Base-by-base conservation (phyloP, 495 filamentous ascomycete genomes). In the Lepidopterella palustris region DNA sequence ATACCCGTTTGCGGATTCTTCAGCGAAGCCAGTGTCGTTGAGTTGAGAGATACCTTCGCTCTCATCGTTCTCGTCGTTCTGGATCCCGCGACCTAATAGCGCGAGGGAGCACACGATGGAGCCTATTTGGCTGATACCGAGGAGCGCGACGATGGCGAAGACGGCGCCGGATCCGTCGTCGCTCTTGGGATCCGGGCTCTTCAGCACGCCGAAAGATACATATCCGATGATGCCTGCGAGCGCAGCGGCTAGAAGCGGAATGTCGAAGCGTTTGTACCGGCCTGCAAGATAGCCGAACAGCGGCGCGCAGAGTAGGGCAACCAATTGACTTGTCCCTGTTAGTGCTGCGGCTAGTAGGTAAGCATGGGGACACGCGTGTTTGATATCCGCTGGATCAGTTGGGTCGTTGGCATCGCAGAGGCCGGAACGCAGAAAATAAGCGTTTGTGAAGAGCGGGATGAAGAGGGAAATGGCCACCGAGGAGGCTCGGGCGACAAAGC, bases 381-480 rank as follows among this genome's bases (percentile, higher is more conserved):
- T 95, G 57, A 93, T 82, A 55, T 90, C 87, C 0, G 74, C 72
- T 6, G 77, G 66, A 29, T 72, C 68, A 18, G 72, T 68, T 0
- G 79, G 80, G 0, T 76, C 80, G 6, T 62, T 57, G 1, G 78
- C 78, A 49, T 80, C 73, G 74, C 93, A 98, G 49, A 86, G 82
- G 5, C 90, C 91, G 50, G 86, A 84, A n/a, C 70, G 73, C 48
- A 90, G 85, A 72, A 92, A 98, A 71, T 90, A 96, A 39, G 85
- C 79, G 67, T 99, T 97, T 58, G 96, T 83, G 61, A 84, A 92
- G 4, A 99, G 79, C 4, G 93, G 95, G 51, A 99, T 85, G 75
- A 97, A 99, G 8, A 96, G 78, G 1, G 89, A 92, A 55, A 97
- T 95, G 10, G 87, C 92, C 42, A 99, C 92, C 0, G 91, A 95